These are phyloP conservation scores for Cystobasidium ongulense DNA, from an alignment of 768 basidiomycete genomes.

Conservation along the genomic window DNA sequence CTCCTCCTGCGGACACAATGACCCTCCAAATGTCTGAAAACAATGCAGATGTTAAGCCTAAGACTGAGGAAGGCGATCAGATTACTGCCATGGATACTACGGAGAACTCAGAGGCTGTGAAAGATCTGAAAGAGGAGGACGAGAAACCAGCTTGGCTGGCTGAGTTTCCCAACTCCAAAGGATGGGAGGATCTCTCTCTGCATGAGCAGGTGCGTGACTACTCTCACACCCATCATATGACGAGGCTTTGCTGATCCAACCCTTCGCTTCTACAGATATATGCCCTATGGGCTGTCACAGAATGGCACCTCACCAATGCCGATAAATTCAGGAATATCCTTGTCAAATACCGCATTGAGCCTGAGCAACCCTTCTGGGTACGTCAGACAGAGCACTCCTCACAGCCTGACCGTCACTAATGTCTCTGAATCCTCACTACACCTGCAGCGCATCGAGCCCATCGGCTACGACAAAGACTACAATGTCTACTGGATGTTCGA, in stretches of 20 bases:
- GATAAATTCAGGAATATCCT: constrained; percentile 61
- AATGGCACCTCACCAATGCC: constrained; percentile 83
- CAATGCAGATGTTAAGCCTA: not conserved
- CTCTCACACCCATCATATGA: not conserved
- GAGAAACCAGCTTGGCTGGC: constrained; percentile 11
- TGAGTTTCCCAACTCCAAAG: constrained; percentile 2
- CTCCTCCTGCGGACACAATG: not conserved
- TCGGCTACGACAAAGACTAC: constrained; percentile 68
- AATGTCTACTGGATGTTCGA: constrained; percentile 84
- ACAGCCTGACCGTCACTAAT: constrained; percentile 8
- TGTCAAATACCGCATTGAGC: constrained; percentile 55
- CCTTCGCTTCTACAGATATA: constrained; percentile 52
- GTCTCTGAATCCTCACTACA: not conserved
- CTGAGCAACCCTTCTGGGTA: constrained; percentile 71
- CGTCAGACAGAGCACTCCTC: constrained; percentile 60
- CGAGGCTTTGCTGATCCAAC: not conserved
- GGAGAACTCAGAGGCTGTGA: not conserved
- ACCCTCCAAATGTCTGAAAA: not conserved
- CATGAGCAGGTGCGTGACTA: constrained; percentile 25
- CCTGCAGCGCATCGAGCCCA: constrained; percentile 67
- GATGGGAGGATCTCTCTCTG: constrained; percentile 28
- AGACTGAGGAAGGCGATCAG: not conserved
- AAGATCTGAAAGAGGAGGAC: not conserved
- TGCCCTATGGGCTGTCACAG: constrained; percentile 61
- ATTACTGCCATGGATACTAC: not conserved